Evolutionary conservation across 169 alveolate species (phyloP), one percentile per base, ranked within the genome.

Genomic region (Plasmodium billcollinsi): DNA sequence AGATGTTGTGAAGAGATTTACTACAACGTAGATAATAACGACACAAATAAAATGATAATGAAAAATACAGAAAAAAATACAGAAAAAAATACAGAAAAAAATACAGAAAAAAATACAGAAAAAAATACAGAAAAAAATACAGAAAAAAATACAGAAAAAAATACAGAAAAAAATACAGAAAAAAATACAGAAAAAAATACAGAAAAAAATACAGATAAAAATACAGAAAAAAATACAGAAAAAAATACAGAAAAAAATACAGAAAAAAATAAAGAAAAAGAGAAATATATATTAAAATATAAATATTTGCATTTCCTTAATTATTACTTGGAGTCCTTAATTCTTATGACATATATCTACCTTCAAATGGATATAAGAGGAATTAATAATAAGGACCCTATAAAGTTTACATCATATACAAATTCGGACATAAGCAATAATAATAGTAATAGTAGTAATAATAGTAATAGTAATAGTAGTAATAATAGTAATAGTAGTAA

Each of bases 241-340:
- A 11, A n/a, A 50, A n/a, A n/a, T n/a, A n/a, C n/a, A n/a, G n/a
- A n/a, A n/a, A n/a, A n/a, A n/a, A n/a, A n/a, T n/a, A n/a, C n/a
- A 11, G 56, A 20, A 26, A 43, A n/a, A 47, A 24, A 9, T 1
- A 61, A 50, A 14, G 21, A 26, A 21, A 11, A n/a, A 50, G 20
- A n/a, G 26, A 29, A 18, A 7, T 58, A 65, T 12, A 49, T 29
- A 18, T 15, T 43, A 20, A 76, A 65, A 24, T 76, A 47, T 58
- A 76, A 76, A n/a, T 65, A 39, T 18, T 59, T 76, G 1, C 89
- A 76, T 21, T 76, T 76, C 63, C 12, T 76, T 12, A 76, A 76
- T 18, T 65, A 29, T 50, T 76, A 63, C 29, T 33, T 76, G 54
- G 89, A 76, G 47, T 33, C 71, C 14, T 2, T 56, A 4, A 76